These are phyloP conservation scores for Chlorencoelia australis DNA, from an alignment of 2,329 filamentous ascomycete genomes.

Conservation along the genomic window DNA sequence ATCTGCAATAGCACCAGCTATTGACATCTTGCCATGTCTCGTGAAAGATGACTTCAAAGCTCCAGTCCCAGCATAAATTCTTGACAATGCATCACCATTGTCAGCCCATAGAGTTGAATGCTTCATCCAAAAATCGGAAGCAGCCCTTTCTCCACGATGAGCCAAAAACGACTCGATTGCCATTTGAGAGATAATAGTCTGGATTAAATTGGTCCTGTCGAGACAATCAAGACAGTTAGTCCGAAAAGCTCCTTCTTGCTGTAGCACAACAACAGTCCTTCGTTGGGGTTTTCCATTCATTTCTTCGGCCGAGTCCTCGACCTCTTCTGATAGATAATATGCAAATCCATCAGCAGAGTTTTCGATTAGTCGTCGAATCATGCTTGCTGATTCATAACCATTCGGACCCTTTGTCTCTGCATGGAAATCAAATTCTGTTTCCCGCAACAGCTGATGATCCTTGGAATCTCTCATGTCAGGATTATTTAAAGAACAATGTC, in stretches of 20 bases:
- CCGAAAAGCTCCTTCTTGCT: slow-evolving; percentile 91
- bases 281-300: slow-evolving; percentile 29
- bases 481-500: slow-evolving; percentile 60
- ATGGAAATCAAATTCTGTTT: slow-evolving; percentile 93
- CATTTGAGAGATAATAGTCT: slow-evolving; percentile 92
- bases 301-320: slow-evolving; percentile 32
- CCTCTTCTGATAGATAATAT: slow-evolving; percentile 78
- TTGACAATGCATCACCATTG: slow-evolving; percentile 87
- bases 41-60: slow-evolving; percentile 95
- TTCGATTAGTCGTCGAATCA: slow-evolving; percentile 70
- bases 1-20: slow-evolving; percentile 90
- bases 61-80: slow-evolving; percentile 93
- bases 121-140: slow-evolving; percentile 78
- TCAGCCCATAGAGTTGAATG: slow-evolving; percentile 95
- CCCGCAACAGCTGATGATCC: slow-evolving; percentile 65
- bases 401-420: slow-evolving; percentile 79
- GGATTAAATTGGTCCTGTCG: slow-evolving; percentile 90
- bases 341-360: slow-evolving; percentile 77
- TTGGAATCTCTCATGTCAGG: slow-evolving; percentile 41
- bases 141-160: slow-evolving; percentile 59
- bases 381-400: slow-evolving; percentile 83
- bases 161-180: slow-evolving; percentile 74
- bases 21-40: slow-evolving; percentile 86
- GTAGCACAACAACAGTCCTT: slow-evolving; percentile 57
- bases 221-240: slow-evolving; percentile 96